phyloP scores from a whole-genome alignment of 768 basidiomycete genomes.

The Lactifluus piperatus region DNA sequence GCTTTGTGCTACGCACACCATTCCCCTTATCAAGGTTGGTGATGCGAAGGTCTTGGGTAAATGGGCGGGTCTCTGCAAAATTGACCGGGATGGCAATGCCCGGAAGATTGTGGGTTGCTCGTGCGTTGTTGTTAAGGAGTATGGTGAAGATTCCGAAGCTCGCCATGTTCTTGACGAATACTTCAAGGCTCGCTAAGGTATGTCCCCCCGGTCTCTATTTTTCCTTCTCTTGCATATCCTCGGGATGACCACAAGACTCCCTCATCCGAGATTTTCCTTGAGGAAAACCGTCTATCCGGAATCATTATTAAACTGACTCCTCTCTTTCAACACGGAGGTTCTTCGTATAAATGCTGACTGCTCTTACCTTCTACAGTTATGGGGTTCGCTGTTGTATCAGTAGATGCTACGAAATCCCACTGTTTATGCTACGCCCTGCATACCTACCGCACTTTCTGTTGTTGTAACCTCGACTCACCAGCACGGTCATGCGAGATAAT shows the following conservation, averaged over 20 bases:
- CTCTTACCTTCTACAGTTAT: neutral
- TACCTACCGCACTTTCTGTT: neutral
- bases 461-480: neutral
- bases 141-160: conserved; percentile 91
- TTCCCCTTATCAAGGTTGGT: conserved; percentile 98
- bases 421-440: neutral
- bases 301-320: conserved; percentile 77
- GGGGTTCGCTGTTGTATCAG: conserved; percentile 8
- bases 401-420: conserved; percentile 6
- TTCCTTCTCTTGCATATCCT: neutral
- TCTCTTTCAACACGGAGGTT: neutral
- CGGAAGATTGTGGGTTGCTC: conserved; percentile 91
- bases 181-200: conserved; percentile 85
- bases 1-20: conserved; percentile 98
- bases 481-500: neutral
- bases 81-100: conserved; percentile 97
- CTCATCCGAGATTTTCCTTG: conserved; percentile 74
- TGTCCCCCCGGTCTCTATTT: conserved; percentile 23
- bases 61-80: conserved; percentile 99
- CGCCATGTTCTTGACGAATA: conserved; percentile 90
- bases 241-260: conserved; percentile 87
- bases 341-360: neutral
- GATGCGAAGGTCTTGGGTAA: conserved; percentile 97
- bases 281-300: conserved; percentile 80
- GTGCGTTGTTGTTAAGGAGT: conserved; percentile 97